These are phyloP conservation scores for Ophiostoma ips DNA, from an alignment of 2,329 filamentous ascomycete genomes.

Conservation along the genomic window DNA sequence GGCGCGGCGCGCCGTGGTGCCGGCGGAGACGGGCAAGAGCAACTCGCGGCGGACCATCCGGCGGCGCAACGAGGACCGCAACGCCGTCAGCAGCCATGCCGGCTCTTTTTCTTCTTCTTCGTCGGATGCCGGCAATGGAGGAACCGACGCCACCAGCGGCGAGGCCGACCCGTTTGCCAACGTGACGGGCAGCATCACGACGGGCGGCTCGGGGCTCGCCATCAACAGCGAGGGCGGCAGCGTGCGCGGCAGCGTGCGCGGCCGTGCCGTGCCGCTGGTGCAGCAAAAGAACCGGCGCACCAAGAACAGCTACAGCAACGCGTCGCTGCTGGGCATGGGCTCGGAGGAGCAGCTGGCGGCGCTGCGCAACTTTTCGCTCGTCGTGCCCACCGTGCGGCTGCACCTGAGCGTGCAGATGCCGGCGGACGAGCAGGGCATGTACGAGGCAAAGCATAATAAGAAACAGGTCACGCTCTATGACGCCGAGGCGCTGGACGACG, in stretches of 20 bases:
- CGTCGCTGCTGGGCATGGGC: slow-evolving; percentile 10
- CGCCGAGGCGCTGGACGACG: slow-evolving; percentile 10
- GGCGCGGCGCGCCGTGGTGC: slow-evolving; percentile 16
- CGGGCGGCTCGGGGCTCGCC: slow-evolving; percentile 1
- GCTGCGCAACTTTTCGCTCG: slow-evolving; percentile 20
- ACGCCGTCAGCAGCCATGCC: neutral
- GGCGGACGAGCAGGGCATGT: neutral
- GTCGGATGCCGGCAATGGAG: slow-evolving; percentile 13
- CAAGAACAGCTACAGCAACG: slow-evolving; percentile 1
- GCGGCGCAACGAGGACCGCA: slow-evolving; percentile 15
- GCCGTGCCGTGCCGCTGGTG: neutral
- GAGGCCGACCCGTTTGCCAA: neutral
- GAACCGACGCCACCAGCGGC: neutral
- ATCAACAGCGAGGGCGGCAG: slow-evolving; percentile 8
- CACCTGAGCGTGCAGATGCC: slow-evolving; percentile 14
- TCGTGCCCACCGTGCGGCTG: slow-evolving; percentile 18
- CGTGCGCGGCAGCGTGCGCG: neutral
- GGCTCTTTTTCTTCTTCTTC: neutral
- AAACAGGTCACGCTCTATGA: slow-evolving; percentile 5
- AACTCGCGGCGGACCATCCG: neutral
- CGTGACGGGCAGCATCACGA: neutral
- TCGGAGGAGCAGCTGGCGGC: slow-evolving; percentile 7
- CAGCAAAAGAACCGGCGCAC: neutral
- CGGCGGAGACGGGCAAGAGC: slow-evolving; percentile 15
- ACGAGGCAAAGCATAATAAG: too few species aligned